Base-by-base conservation (phyloP, 2,329 filamentous ascomycete species). In the Alternaria triticina region DNA sequence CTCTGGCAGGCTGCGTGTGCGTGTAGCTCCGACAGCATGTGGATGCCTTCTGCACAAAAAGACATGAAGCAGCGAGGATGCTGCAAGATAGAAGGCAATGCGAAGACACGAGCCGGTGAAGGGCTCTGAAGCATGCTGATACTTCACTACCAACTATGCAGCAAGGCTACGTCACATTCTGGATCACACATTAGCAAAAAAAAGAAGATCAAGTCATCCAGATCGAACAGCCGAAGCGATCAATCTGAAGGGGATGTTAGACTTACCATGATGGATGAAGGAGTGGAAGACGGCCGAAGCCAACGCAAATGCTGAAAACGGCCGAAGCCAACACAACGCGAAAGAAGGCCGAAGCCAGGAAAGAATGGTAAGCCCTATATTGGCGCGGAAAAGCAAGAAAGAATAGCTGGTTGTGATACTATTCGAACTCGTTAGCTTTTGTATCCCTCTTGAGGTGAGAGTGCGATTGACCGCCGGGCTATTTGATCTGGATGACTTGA, bases 401-500 rank as follows among this genome's bases (percentile, higher is more conserved):
- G n/a, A n/a, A 40, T 40, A 10, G 5, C 36, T 4, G 47, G 13
- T 51, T 23, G 8, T 23, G 54, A 9, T n/a, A 47, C 54, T 47
- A 47, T 33, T 57, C 54, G 54, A 57, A 57, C 54, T 15, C 43
- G 27, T 57, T 57, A 57, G 43, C 25, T 25, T 27, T 11, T 12
- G n/a, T 49, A 4, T 47, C 20, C 15, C 17, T 36, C 12, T 10
- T 45, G 10, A 28, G 22, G 8, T 40, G 28, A 46, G 25, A 20
- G 54, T 22, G 25, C 13, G 40, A 33, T 47, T 30, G 44, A 25
- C 54, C 54, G n/a, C 54, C 46, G 54, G n/a, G 43, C 54, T 20
- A 33, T 30, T 28, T 11, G 17, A 47, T 57, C 54, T 57, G 54
- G 25, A 57, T 57, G 43, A 47, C 54, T 57, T 49, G 54, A 57